A percentile compares a stretch with the other conserved stretches of the same genome.
These are phyloP conservation scores for Ascoidea rubescens DNA, from an alignment of 805 yeast species.

Conservation along the genomic window DNA sequence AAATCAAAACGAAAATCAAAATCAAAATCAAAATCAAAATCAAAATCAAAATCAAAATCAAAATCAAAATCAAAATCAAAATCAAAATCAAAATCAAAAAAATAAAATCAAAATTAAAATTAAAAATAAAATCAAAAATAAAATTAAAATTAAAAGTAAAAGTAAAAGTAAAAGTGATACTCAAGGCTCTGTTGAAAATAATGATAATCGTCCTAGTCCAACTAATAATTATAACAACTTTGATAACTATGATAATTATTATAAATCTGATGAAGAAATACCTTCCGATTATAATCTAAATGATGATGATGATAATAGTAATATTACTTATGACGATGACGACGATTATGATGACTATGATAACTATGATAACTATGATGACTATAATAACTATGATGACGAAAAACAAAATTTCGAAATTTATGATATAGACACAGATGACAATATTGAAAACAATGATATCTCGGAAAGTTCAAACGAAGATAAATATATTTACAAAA, in stretches of 20 bases:
- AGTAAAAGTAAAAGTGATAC: background rate
- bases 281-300: background rate
- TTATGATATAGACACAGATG: too few species aligned
- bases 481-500: too few species aligned
- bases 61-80: background rate
- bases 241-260: too few species aligned
- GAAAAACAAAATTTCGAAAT: too few species aligned
- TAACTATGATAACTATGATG: background rate
- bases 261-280: background rate
- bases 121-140: background rate
- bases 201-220: background rate
- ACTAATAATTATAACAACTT: too few species aligned
- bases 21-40: background rate
- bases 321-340: background rate
- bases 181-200: background rate
- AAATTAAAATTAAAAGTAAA: background rate
- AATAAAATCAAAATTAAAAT: background rate
- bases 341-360: constrained; percentile 2
- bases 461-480: too few species aligned
- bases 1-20: background rate
- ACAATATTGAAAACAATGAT: too few species aligned
- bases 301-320: background rate
- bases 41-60: background rate
- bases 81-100: background rate
- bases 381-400: background rate